phyloP scores from a whole-genome alignment of 2,329 filamentous ascomycete genomes.

The Exophiala aquamarina region DNA sequence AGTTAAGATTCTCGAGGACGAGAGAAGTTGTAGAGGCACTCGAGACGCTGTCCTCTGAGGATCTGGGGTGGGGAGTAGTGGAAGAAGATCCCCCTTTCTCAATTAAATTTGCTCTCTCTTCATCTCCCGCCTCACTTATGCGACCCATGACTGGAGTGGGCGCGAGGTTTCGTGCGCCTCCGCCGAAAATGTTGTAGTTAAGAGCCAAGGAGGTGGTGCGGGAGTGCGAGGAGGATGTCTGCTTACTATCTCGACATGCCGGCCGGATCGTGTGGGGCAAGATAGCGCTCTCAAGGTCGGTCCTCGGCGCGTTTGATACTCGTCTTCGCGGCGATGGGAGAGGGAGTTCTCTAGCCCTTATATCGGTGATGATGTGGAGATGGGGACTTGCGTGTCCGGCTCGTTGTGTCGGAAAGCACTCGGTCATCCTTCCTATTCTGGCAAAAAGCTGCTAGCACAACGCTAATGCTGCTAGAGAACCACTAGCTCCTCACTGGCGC shows the following conservation, averaged over 20 bases:
- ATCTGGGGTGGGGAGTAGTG: slow-evolving; percentile 1
- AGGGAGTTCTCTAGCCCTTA: background rate
- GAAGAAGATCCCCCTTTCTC: slow-evolving; percentile 5
- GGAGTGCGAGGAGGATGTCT: slow-evolving; percentile 5
- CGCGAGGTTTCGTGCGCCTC: slow-evolving; percentile 5
- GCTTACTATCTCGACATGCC: slow-evolving; percentile 17
- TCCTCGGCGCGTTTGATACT: background rate
- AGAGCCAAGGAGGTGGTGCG: slow-evolving; percentile 21
- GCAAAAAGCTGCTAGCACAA: too few relatives aligned
- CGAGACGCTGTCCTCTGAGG: slow-evolving; percentile 26
- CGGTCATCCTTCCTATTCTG: too few relatives aligned
- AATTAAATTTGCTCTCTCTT: slow-evolving; percentile 20
- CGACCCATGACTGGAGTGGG: slow-evolving; percentile 12
- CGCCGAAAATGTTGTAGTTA: slow-evolving; percentile 16
- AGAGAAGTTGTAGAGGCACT: slow-evolving; percentile 31
- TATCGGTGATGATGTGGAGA: slow-evolving; percentile 1
- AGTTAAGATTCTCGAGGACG: slow-evolving; percentile 32
- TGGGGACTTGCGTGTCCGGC: too few relatives aligned
- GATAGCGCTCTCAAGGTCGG: slow-evolving; percentile 9
- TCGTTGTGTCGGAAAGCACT: too few relatives aligned
- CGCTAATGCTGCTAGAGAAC: too few relatives aligned
- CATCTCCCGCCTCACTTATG: background rate
- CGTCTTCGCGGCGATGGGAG: background rate
- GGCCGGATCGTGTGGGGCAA: slow-evolving; percentile 5
- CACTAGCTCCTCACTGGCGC: too few relatives aligned